These are phyloP conservation scores for Inosperma sp. DNA, from an alignment of 768 basidiomycete species.

Conservation along the genomic window DNA sequence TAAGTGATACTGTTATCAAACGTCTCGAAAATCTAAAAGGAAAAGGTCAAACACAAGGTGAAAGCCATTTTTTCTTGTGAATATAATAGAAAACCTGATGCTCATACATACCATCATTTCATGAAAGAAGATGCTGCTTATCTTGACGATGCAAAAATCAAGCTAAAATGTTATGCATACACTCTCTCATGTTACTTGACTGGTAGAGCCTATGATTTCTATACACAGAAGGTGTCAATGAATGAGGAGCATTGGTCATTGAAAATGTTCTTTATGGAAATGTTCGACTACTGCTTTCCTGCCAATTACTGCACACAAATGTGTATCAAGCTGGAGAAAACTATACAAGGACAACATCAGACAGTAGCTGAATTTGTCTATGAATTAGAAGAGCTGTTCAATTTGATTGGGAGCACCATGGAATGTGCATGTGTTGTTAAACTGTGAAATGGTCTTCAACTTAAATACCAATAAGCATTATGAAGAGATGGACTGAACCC, in stretches of 20 bases:
- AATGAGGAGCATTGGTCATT: slow-evolving; percentile 26
- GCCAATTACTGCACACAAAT: slow-evolving; percentile 24
- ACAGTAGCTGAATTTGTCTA: slow-evolving; percentile 30
- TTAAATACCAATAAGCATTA: slow-evolving; percentile 24
- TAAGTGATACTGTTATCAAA: neutral
- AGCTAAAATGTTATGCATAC: slow-evolving; percentile 9
- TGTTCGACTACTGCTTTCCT: slow-evolving; percentile 17
- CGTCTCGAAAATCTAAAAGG: neutral
- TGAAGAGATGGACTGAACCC: slow-evolving; percentile 28
- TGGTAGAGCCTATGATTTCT: slow-evolving; percentile 30
- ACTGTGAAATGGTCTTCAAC: slow-evolving; percentile 23
- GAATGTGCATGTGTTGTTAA: slow-evolving; percentile 16
- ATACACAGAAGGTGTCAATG: slow-evolving; percentile 27
- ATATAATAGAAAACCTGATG: slow-evolving; percentile 19
- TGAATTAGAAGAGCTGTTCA: slow-evolving; percentile 31
- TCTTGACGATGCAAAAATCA: slow-evolving; percentile 15
- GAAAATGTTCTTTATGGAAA: slow-evolving; percentile 26
- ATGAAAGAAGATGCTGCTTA: slow-evolving; percentile 16
- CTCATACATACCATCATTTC: slow-evolving; percentile 16
- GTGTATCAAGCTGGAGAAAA: slow-evolving; percentile 18
- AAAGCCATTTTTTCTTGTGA: slow-evolving; percentile 9
- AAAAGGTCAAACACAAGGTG: neutral
- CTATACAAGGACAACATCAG: slow-evolving; percentile 21
- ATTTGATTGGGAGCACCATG: slow-evolving; percentile 27
- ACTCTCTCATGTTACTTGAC: slow-evolving; percentile 25